phyloP scores from a whole-genome alignment of 352 stramenopile species.

The Globisporangium yorkense region DNA sequence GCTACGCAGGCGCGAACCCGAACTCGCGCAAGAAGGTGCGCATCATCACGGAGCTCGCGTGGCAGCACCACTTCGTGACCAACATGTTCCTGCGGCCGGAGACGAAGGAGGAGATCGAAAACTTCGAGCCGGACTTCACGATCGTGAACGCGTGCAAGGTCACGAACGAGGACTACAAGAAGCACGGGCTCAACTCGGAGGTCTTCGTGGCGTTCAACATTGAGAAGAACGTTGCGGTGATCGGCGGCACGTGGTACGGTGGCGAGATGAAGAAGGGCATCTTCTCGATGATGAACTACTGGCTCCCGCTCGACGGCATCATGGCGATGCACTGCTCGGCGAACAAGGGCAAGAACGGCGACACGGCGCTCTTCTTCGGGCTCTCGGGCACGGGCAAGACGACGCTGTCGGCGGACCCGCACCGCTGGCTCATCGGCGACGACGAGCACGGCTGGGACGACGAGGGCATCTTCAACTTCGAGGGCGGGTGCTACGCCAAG shows the following conservation, averaged over 20 bases:
- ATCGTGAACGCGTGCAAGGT: constrained; percentile 98
- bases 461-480: constrained; percentile 98
- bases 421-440: constrained; percentile 75
- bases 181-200: constrained; percentile 92
- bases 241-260: constrained; percentile 96
- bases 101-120: constrained; percentile 80
- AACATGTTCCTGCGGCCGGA: constrained; percentile 95
- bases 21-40: constrained; percentile 93
- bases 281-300: constrained; percentile 99
- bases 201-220: constrained; percentile 97
- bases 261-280: constrained; percentile 99
- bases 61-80: constrained; percentile 97
- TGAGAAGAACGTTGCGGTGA: constrained; percentile 93
- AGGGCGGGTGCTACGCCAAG: constrained; percentile 99
- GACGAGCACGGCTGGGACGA: constrained; percentile 98
- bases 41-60: constrained; percentile 97
- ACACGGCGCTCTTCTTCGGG: constrained; percentile 98
- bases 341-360: constrained; percentile 95
- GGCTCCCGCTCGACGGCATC: constrained; percentile 91
- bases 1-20: constrained; percentile 92
- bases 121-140: constrained; percentile 96
- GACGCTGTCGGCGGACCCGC: constrained; percentile 88
- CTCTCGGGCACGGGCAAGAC: constrained; percentile 90
- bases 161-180: constrained; percentile 92
- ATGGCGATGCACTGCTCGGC: constrained; percentile 98